Evolutionary conservation across 2,329 filamentous ascomycete genomes (phyloP), one percentile per base, ranked within the genome.

Genomic region (Phaeoacremonium minimum): DNA sequence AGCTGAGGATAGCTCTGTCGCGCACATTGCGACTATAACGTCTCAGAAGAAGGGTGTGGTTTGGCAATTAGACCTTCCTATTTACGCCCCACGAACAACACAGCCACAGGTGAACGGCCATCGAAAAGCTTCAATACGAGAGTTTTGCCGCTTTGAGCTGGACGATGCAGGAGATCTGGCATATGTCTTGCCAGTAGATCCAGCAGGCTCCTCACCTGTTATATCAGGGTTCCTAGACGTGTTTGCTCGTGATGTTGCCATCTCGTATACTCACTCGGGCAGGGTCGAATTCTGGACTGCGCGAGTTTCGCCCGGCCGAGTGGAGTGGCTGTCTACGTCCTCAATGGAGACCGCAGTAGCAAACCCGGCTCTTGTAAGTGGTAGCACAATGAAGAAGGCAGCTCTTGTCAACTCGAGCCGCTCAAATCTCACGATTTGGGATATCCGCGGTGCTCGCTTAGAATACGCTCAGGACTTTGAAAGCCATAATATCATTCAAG

Each of bases 361-460:
- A 1, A 75, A 84, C 18, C 85, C 86, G 16, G 81, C 86, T 0
- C 71, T 95, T 18, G 87, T 85, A 9, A 94, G 87, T 52, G 89
- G 86, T 12, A 94, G 86, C 47, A 90, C 84, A 7, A 83, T 90
- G 51, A 84, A 90, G 44, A 95, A 94, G 57, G 85, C 87, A 16
- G 89, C 89, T 4, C 63, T 96, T 15, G 87, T 94, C 20, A 85
- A 94, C 54, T 70, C 77, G 4, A 69, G 74, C 12, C 79, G 83
- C 44, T 88, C 83, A 1, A 78, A 81, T 28, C 64, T 96, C 33
- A 94, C 87, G 0, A 95, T 96, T 33, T 96, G 90, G 91, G 90
- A 95, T 52, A 85, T 87, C 9, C 79, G 83, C 44, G 86, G 84
- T 37, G 82, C 82, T 3, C 83, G 88, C 44, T 71, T 95, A 6